Evolutionary conservation across 192 early-diverging fungal genomes (phyloP).

Genomic region (Physocladia obscura): DNA sequence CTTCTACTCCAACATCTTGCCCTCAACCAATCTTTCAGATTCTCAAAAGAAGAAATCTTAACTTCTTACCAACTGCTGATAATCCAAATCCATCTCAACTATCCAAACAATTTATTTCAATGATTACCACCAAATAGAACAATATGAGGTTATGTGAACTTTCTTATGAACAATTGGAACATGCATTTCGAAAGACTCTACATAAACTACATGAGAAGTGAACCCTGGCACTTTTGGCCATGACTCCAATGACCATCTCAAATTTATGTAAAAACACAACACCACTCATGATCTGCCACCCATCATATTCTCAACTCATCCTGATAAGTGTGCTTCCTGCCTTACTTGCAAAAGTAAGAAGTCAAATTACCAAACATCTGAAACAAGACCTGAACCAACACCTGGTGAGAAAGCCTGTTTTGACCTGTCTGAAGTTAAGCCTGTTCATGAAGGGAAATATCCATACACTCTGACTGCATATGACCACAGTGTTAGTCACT

Average conservation of each 20-base stretch:
- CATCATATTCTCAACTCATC: background rate
- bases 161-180: background rate
- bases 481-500: background rate
- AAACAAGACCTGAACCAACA: background rate
- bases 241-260: constrained; percentile 26
- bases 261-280: background rate
- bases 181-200: too few species aligned
- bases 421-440: background rate
- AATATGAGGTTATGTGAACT: background rate
- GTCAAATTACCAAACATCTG: background rate
- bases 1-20: background rate
- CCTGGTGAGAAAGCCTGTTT: background rate
- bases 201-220: background rate
- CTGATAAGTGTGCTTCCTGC: background rate
- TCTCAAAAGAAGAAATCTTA: background rate
- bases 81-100: background rate
- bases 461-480: background rate
- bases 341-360: background rate
- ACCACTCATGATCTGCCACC: background rate
- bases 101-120: background rate
- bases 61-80: background rate
- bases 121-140: background rate
- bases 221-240: constrained; percentile 35
- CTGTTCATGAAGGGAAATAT: background rate
- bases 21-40: background rate